Evolutionary conservation across 495 filamentous ascomycete species (phyloP).

Genomic region (Immersiella caudata): DNA sequence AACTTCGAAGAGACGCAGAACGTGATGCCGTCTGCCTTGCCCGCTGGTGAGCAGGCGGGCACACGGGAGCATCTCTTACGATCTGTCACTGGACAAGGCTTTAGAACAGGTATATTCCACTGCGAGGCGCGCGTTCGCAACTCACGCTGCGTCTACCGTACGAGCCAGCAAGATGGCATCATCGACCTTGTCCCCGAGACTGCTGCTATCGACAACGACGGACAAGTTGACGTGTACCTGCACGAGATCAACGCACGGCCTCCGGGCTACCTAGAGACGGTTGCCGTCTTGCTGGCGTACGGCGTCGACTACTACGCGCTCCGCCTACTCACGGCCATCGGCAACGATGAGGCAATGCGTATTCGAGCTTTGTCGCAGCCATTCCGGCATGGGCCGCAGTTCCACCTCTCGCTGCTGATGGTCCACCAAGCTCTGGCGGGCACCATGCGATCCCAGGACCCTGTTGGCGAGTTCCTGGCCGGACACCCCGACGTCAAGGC

Average conservation of each 20-base stretch:
- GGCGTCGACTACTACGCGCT: conserved; percentile 44
- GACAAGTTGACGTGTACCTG: conserved; percentile 30
- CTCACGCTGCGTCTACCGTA: conserved; percentile 19
- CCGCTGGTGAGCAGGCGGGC: conserved; percentile 24
- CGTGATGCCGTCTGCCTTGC: conserved; percentile 30
- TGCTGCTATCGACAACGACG: neutral
- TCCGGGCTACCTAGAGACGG: conserved; percentile 32
- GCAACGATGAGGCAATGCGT: conserved; percentile 22
- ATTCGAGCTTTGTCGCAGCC: conserved; percentile 32
- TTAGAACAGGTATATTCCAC: conserved; percentile 42
- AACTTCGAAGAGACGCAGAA: conserved; percentile 34
- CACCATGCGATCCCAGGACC: conserved; percentile 26
- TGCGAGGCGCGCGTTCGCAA: conserved; percentile 35
- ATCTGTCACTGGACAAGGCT: conserved; percentile 31
- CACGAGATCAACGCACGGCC: conserved; percentile 42
- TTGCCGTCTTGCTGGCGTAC: conserved; percentile 32
- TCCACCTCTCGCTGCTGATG: conserved; percentile 24
- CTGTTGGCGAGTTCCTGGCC: conserved; percentile 27
- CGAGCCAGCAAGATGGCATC: conserved; percentile 17
- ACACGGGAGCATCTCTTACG: conserved; percentile 24
- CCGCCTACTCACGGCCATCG: conserved; percentile 33
- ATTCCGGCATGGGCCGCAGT: conserved; percentile 31
- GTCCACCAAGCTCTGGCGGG: conserved; percentile 24
- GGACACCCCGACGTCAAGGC: conserved; percentile 22
- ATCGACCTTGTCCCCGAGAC: conserved; percentile 18